Base-by-base conservation (phyloP, 129 eudicot species). In the Ambrosia artemisiifolia region DNA sequence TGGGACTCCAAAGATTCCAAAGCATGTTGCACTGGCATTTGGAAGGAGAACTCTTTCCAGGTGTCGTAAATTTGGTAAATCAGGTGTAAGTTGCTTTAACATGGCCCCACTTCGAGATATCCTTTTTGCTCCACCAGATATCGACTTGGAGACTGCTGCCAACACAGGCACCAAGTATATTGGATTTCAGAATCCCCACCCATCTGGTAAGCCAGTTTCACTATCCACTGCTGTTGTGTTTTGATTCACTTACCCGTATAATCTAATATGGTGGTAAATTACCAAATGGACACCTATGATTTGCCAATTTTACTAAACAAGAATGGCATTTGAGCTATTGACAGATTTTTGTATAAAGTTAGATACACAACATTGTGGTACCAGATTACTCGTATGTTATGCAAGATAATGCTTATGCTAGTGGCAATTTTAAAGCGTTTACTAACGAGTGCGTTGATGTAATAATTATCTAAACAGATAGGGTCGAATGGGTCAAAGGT, bases 11-110 rank as follows among this genome's bases (percentile, higher is more conserved):
- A 88, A 85, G 83, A 81, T 83, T 20, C 85, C 91, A 18, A 92
- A 87, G 57, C 96, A 81, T 34, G 85, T 83, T 69, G 96, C 97
- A 17, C 59, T 92, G 82, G 91, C 89, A 71, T 88, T 92, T 85
- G 89, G 80, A 13, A 88, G 72, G 84, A 86, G 94, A 67, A 86
- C 91, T 18, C 88, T 92, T 63, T 82, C 86, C 38, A 84, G 83
- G 53, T 88, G 88, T 73, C 81, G 80, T 35, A 88, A 77, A 72
- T 88, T 80, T 73, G 94, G 78, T 60, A 87, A 84, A 65, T 75
- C 91, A 30, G 88, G 94, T 63, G 75, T 44, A 28, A 88, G 97
- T 81, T 92, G 97, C 83, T 92, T 92, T 63, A 85, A 70, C 24
- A 87, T 84, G 60, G 87, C 97, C 71, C 79, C 86, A 17, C 86